phyloP scores from a whole-genome alignment of 2,329 filamentous ascomycete species.

The Phialophora tarda region DNA sequence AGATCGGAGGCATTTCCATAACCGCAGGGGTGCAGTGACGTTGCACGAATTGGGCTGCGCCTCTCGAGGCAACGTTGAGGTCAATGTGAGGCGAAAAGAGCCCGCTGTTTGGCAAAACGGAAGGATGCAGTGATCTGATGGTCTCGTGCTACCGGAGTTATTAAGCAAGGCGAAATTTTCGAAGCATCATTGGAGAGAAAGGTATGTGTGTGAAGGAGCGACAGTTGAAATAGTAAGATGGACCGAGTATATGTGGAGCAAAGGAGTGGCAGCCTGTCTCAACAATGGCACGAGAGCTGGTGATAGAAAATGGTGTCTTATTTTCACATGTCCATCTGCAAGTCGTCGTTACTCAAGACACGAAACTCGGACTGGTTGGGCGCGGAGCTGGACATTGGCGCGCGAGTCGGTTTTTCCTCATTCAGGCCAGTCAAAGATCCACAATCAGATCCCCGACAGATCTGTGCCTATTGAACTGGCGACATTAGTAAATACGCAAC shows the following conservation, averaged over 20 bases:
- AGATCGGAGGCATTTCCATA: slow-evolving; percentile 49
- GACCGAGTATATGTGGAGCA: slow-evolving; percentile 3
- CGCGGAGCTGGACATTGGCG: neutral
- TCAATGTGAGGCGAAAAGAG: neutral
- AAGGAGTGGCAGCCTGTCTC: neutral
- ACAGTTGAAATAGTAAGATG: neutral
- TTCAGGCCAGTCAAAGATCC: no score
- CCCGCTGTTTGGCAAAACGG: neutral
- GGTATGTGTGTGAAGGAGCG: neutral
- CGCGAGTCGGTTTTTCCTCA: neutral
- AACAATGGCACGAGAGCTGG: slow-evolving; percentile 7
- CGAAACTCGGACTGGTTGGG: slow-evolving; percentile 1
- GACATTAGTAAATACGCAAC: no score
- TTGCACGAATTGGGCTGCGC: neutral
- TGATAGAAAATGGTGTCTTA: slow-evolving; percentile 7
- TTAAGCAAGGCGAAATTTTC: slow-evolving; percentile 5
- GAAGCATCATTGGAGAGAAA: slow-evolving; percentile 3
- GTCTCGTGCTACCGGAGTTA: slow-evolving; percentile 9
- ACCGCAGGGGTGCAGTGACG: neutral
- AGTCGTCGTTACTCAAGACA: slow-evolving; percentile 11
- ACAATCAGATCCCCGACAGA: no score
- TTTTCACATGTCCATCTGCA: slow-evolving; percentile 23
- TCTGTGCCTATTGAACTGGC: no score
- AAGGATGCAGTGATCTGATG: neutral
- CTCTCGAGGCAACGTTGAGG: neutral